Base-by-base conservation (phyloP, 208 protist genomes). In the Leishmania amazonensis region DNA sequence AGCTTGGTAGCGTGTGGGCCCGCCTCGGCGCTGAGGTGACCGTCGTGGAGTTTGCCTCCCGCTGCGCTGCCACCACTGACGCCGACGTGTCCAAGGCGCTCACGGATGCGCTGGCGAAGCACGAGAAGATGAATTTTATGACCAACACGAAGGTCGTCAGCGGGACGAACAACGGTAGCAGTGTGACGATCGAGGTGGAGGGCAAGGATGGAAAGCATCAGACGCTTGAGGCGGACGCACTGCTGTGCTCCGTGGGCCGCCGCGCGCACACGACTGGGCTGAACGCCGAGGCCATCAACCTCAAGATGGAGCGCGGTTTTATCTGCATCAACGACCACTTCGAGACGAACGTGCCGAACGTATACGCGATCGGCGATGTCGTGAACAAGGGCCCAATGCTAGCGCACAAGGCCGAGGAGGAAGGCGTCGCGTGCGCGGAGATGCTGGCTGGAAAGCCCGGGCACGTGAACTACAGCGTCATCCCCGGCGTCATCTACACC, bases 401-500 rank as follows among this genome's bases (percentile, higher is more conserved):
- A 8, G 99, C 99, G 8, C 99, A 99, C 97, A 99, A 99, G 95
- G 99, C 99, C 42, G 99, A 99, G 92, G 99, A 99, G 60, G 99
- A 99, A 85, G 99, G 98, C 80, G 97, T 99, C 60, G 96, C 97
- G 28, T 91, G 94, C 73, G 98, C 97, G 13, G 98, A 99, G 91
- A 70, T 93, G 51, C 86, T 99, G 57, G 97, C 97, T 62, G 97
- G 98, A 57, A 94, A 96, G 87, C 81, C 91, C 17, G 94, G 97
- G 17, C 98, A 99, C 85, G 96, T 99, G 31, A 99, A 99, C 93
- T 99, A 99, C 91, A 90, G 99, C 84, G 90, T 95, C 70, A 99
- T 99, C 80, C 99, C 99, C 38, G 94, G 87, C 45, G 99, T 99
- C 67, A 99, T 99, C 87, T 99, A 99, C 95, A 99, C 99, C n/a